Evolutionary conservation across 306 rosid genomes (phyloP), one percentile per base, ranked within the genome.

Genomic region (Sicyos edulis): DNA sequence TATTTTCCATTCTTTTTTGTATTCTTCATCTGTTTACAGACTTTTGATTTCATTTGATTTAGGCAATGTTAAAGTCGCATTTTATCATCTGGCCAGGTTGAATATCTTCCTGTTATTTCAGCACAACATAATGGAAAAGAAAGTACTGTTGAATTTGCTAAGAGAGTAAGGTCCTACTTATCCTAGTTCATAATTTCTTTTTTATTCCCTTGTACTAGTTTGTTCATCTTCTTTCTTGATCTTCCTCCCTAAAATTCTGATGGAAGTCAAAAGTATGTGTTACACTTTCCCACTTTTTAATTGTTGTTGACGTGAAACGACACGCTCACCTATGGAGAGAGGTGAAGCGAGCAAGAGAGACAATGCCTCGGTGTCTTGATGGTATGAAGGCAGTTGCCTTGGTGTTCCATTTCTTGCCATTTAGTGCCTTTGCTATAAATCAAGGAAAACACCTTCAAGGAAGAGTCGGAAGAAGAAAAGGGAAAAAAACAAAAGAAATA

Each of bases 101-200:
- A 95, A 75, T 95, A 95, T 80, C 97, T 95, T 83, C 96, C 99
- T 44, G 83, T 91, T 76, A 75, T 95, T 76, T 83, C 86, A 74
- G 88, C 97, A 5, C 81, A 77, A 58, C 77, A 78, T 78, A 84
- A 86, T 72, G 84, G 78, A 74, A 88, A 89, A 79, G 99, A 95
- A 86, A 87, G 88, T 34, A 82, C 96, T 53, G 54, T 60, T 56
- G 84, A 80, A 72, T 91, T 89, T 82, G 80, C 96, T 55, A 78
- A 87, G 79, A 83, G 95, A 89, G 99, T 95, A 78, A 85, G 95
- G 75, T 24, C 74, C 78, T 66, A 55, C 51, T 78, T 52, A 40
- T 72, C 1, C 4, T 1, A 70, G 20, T 68, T 47, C 14, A 16
- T 61, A 51, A 53, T 40, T 71, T 66, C 53, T 45, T 58, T 76